Conservation (phyloP, 2,329 filamentous ascomycete genomes). For the Tricladium varicosporioides region DNA sequence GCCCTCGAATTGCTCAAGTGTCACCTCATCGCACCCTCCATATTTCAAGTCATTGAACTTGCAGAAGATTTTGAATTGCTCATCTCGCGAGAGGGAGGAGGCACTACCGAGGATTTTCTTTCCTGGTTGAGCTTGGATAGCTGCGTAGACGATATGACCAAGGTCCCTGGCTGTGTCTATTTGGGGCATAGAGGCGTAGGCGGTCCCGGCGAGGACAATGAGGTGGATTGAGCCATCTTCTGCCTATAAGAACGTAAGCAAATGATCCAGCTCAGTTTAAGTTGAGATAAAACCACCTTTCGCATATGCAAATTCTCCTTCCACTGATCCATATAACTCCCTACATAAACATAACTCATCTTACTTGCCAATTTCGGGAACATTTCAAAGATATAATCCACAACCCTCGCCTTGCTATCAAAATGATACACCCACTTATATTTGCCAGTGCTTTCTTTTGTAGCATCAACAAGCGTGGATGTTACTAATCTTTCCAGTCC, state of each 20-base stretch:
- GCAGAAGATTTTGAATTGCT: constrained; percentile 20
- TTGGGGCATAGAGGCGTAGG: constrained; percentile 15
- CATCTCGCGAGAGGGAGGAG: constrained; percentile 15
- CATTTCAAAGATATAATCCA: constrained; percentile 31
- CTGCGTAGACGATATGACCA: constrained; percentile 25
- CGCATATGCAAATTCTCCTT: constrained; percentile 10
- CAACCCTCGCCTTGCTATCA: constrained; percentile 37
- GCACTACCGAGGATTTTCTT: constrained; percentile 23
- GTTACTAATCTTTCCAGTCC: constrained; percentile 40
- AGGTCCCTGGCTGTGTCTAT: constrained; percentile 17
- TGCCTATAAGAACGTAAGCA: constrained; percentile 4
- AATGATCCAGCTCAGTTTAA: not conserved
- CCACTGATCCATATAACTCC: constrained; percentile 28
- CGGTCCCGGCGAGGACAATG: constrained; percentile 26
- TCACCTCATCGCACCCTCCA: constrained; percentile 16
- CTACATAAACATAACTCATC: constrained; percentile 35
- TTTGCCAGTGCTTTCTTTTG: constrained; percentile 40
- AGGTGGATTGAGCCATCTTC: constrained; percentile 26
- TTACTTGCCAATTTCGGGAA: constrained; percentile 31
- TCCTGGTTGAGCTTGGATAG: constrained; percentile 23
- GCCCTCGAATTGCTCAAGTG: constrained; percentile 24
- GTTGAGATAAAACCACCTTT: constrained; percentile 8
- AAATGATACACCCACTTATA: constrained; percentile 40
- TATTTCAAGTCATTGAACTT: constrained; percentile 15
- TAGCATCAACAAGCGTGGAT: constrained; percentile 37